A percentile compares a stretch with the other conserved stretches of the same genome.
Conservation (phyloP, 208 protist species). For the Leishmania lainsoni region DNA sequence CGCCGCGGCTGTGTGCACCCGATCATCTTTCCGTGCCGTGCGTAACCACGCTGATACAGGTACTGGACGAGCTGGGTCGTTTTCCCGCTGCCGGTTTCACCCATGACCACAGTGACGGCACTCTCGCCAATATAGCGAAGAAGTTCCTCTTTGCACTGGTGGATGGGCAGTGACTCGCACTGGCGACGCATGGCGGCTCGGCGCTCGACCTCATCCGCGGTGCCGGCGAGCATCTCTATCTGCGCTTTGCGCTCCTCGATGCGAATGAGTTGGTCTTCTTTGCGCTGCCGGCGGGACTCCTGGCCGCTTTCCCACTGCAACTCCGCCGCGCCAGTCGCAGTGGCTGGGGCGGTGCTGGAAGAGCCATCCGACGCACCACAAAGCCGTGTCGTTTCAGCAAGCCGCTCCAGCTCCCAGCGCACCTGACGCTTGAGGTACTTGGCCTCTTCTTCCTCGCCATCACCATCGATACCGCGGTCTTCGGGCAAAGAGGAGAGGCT, state of each 20-base stretch:
- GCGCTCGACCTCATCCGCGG: slow-evolving; percentile 26
- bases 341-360: neutral
- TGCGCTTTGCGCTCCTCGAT: slow-evolving; percentile 27
- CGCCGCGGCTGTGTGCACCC: slow-evolving; percentile 96
- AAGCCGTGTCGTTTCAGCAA: slow-evolving; percentile 12
- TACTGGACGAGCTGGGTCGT: slow-evolving; percentile 94
- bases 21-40: slow-evolving; percentile 53
- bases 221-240: slow-evolving; percentile 18
- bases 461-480: neutral
- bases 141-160: slow-evolving; percentile 63
- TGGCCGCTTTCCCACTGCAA: neutral
- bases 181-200: slow-evolving; percentile 39
- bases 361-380: neutral
- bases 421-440: slow-evolving; percentile 29
- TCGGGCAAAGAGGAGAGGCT: neutral
- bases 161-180: slow-evolving; percentile 71
- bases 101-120: slow-evolving; percentile 79
- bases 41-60: slow-evolving; percentile 77
- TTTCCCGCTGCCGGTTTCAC: slow-evolving; percentile 92
- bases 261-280: slow-evolving; percentile 19
- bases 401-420: slow-evolving; percentile 26
- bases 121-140: slow-evolving; percentile 83
- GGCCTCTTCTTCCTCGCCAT: slow-evolving; percentile 20
- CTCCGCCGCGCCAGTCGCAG: neutral
- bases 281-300: slow-evolving; percentile 19